These are phyloP conservation scores for Lasiosphaeris hirsuta DNA, from an alignment of 495 filamentous ascomycete species.

Conservation along the genomic window DNA sequence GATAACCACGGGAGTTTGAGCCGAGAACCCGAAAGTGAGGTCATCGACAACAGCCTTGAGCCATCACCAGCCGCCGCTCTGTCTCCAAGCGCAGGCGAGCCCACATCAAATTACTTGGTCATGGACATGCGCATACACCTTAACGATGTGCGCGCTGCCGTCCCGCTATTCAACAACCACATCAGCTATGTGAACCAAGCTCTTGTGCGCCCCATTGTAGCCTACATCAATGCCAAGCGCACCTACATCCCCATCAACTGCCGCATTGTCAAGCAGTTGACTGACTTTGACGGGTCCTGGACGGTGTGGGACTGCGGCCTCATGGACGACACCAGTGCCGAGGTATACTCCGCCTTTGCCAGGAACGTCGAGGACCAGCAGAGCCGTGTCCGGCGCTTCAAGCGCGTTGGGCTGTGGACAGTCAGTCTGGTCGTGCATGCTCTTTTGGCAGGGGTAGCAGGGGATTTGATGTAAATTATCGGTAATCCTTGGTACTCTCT, in stretches of 20 bases:
- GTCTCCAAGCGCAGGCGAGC: not conserved
- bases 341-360: conserved; percentile 91
- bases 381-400: conserved; percentile 78
- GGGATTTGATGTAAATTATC: conserved; percentile 59
- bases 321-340: conserved; percentile 92
- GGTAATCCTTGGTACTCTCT: not conserved
- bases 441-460: conserved; percentile 92
- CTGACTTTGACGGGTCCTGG: conserved; percentile 95
- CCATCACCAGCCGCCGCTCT: too few relatives aligned
- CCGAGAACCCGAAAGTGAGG: conserved; percentile 22
- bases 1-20: conserved; percentile 30
- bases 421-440: conserved; percentile 87
- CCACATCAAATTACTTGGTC: conserved; percentile 54
- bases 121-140: conserved; percentile 89
- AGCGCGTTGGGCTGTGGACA: conserved; percentile 96
- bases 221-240: conserved; percentile 90
- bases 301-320: conserved; percentile 89
- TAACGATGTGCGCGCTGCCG: conserved; percentile 85
- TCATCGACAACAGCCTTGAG: conserved; percentile 22
- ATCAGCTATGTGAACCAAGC: conserved; percentile 95
- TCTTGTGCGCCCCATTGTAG: conserved; percentile 93
- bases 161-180: conserved; percentile 86
- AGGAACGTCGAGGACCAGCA: conserved; percentile 82
- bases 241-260: conserved; percentile 95
- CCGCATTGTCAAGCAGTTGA: conserved; percentile 79